These are phyloP conservation scores for Pharus latifolius DNA, from an alignment of 176 grass and related monocot genomes.

Conservation along the genomic window DNA sequence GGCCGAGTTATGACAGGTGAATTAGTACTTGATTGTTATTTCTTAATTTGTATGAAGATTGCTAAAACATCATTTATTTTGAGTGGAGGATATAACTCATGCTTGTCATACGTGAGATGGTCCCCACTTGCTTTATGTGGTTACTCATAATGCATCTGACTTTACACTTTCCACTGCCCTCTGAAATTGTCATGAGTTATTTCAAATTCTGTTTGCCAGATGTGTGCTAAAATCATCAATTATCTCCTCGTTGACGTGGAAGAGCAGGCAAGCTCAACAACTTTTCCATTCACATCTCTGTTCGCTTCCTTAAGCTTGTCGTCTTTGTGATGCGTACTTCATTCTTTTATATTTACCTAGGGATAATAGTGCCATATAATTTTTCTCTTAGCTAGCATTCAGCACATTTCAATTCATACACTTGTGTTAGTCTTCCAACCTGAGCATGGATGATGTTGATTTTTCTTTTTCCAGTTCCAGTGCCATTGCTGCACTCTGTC, in stretches of 20 bases:
- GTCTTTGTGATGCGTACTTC: neutral
- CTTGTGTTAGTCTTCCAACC: neutral
- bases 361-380: neutral
- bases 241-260: conserved; percentile 52
- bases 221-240: conserved; percentile 50
- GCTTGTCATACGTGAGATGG: neutral
- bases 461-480: conserved; percentile 43
- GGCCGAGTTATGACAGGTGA: too few relatives aligned
- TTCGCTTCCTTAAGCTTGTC: neutral
- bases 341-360: neutral
- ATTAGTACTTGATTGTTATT: too few relatives aligned
- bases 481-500: conserved; percentile 45
- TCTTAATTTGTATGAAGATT: too few relatives aligned
- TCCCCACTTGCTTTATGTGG: neutral
- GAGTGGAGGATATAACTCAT: too few relatives aligned
- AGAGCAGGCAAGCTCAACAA: conserved; percentile 36
- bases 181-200: neutral
- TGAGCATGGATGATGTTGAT: neutral
- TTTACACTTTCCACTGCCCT: neutral
- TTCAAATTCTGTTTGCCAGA: conserved; percentile 26
- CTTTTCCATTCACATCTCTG: neutral
- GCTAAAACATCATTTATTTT: too few relatives aligned
- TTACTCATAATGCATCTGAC: neutral
- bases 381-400: neutral
- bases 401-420: neutral